Evolutionary conservation across 148 eudicot genomes (phyloP).

Genomic region (Amaranthus hypochondriacus): DNA sequence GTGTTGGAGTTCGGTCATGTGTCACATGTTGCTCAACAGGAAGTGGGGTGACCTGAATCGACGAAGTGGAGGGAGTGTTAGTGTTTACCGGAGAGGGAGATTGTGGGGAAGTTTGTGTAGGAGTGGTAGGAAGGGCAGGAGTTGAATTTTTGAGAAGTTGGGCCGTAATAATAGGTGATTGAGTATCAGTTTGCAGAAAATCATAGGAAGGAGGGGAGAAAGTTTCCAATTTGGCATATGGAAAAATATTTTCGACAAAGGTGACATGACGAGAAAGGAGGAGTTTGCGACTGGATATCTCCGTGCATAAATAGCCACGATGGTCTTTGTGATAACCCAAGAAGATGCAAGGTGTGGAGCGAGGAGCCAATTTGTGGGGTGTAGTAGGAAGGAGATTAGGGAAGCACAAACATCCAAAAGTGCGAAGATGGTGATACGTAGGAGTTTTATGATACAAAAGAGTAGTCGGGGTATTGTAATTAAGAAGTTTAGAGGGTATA

Average conservation of each 20-base stretch:
- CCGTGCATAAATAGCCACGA: background rate
- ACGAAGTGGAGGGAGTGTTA: background rate
- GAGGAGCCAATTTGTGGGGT: constrained; percentile 1
- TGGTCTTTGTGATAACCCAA: background rate
- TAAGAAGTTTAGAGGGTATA: background rate
- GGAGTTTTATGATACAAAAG: background rate
- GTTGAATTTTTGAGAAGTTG: background rate
- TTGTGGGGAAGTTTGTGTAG: background rate
- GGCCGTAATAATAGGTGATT: no score
- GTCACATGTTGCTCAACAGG: background rate
- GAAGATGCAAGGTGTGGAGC: background rate
- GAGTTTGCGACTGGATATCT: background rate
- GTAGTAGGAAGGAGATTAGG: background rate
- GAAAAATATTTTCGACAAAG: background rate
- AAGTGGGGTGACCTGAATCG: background rate
- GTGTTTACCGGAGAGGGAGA: background rate
- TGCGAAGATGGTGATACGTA: background rate
- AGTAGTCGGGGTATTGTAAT: background rate
- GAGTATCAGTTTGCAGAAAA: background rate
- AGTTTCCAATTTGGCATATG: background rate
- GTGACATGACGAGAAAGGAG: constrained; percentile 1
- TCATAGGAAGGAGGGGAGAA: background rate
- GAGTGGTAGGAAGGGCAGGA: background rate
- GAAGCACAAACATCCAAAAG: constrained; percentile 1
- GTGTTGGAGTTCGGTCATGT: background rate